Percentiles rank a stretch among this genome's conserved stretches.
phyloP scores from a whole-genome alignment of 805 yeast genomes.

The Saccharomycopsis sp. region DNA sequence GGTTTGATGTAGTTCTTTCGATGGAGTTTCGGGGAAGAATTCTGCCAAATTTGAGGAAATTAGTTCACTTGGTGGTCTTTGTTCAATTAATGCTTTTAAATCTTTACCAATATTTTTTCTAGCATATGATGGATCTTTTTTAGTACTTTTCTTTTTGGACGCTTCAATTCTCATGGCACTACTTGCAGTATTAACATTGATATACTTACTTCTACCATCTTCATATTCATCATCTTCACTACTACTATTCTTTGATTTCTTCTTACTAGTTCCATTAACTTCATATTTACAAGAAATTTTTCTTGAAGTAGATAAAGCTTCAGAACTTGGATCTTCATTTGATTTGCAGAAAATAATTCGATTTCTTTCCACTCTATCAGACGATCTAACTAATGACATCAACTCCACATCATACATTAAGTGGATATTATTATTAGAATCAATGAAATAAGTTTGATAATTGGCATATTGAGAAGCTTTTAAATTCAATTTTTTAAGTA shows the following conservation, averaged over 20 bases:
- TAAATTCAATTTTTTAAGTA: slow-evolving; percentile 47
- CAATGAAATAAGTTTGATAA: slow-evolving; percentile 56
- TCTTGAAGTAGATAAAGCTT: slow-evolving; percentile 47
- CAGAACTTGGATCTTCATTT: slow-evolving; percentile 51
- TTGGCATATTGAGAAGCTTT: slow-evolving; percentile 30
- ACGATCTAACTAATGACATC: slow-evolving; percentile 72
- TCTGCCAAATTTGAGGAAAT: slow-evolving; percentile 84
- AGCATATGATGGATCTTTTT: slow-evolving; percentile 1
- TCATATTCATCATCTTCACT: background rate
- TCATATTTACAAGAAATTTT: slow-evolving; percentile 22
- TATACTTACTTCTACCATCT: slow-evolving; percentile 4
- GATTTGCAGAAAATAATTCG: slow-evolving; percentile 57
- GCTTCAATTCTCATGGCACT: slow-evolving; percentile 8
- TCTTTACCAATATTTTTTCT: slow-evolving; percentile 19
- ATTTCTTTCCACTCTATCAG: slow-evolving; percentile 58
- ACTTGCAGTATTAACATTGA: slow-evolving; percentile 14
- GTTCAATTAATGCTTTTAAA: slow-evolving; percentile 47
- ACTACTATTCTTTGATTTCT: background rate
- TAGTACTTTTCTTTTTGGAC: slow-evolving; percentile 4
- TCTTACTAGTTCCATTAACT: background rate
- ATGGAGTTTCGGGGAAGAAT: slow-evolving; percentile 79
- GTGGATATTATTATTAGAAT: slow-evolving; percentile 31
- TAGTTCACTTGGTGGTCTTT: slow-evolving; percentile 87
- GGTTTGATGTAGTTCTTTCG: slow-evolving; percentile 63
- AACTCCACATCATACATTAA: slow-evolving; percentile 67